These are phyloP conservation scores for Bryoglossum gracile DNA, from an alignment of 495 filamentous ascomycete genomes.

Conservation along the genomic window DNA sequence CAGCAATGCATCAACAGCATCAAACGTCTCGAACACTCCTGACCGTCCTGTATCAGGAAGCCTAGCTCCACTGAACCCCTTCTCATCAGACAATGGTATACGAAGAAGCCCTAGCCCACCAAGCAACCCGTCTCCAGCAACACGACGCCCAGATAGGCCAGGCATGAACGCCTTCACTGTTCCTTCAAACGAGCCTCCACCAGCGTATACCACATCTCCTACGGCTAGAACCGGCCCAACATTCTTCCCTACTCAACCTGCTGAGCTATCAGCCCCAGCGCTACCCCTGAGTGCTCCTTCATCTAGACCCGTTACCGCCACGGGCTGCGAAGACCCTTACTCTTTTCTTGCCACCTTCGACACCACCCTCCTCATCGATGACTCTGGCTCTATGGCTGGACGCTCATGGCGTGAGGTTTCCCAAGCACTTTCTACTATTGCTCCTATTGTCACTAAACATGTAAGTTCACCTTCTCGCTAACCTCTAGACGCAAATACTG, in stretches of 20 bases:
- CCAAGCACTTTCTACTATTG: conserved; percentile 64
- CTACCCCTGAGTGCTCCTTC: conserved; percentile 6
- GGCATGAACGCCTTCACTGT: conserved; percentile 32
- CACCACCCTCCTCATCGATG: conserved; percentile 90
- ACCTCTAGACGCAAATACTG: too few species aligned
- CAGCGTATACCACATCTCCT: conserved; percentile 37
- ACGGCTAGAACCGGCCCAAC: conserved; percentile 21
- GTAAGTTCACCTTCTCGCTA: too few species aligned
- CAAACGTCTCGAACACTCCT: not conserved
- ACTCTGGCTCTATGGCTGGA: conserved; percentile 83
- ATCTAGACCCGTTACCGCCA: conserved; percentile 2
- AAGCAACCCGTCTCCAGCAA: conserved; percentile 20
- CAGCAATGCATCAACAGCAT: conserved; percentile 9
- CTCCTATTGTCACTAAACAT: conserved; percentile 76
- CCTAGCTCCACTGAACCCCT: conserved; percentile 6
- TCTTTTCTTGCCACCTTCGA: conserved; percentile 84
- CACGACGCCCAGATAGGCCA: conserved; percentile 27
- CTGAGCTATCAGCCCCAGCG: conserved; percentile 6
- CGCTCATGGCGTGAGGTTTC: conserved; percentile 68
- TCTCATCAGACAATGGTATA: not conserved
- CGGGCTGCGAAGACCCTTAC: conserved; percentile 55
- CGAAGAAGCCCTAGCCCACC: conserved; percentile 10
- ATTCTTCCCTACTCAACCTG: conserved; percentile 2
- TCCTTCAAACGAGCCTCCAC: conserved; percentile 37
- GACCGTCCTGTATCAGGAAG: conserved; percentile 1